Evolutionary conservation across 192 early-diverging fungal genomes (phyloP).

Genomic region (Mortierella hygrophila): DNA sequence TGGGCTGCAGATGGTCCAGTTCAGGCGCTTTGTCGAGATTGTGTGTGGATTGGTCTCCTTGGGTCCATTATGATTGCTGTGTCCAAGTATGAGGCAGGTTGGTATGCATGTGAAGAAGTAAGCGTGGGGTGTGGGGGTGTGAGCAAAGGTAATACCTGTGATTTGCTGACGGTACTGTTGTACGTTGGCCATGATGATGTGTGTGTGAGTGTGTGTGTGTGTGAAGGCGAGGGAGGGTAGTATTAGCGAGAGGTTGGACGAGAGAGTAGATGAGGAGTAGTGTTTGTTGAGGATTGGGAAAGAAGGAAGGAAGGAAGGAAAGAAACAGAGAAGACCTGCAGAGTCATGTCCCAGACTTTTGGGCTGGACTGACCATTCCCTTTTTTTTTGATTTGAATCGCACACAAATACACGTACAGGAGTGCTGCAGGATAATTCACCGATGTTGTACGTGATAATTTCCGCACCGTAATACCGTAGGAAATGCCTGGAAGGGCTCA

Average conservation of each 20-base stretch:
- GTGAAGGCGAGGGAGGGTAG: not conserved
- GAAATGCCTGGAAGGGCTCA: not conserved
- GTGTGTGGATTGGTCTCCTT: not conserved
- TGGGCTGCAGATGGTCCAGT: too few relatives aligned
- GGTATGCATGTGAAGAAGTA: not conserved
- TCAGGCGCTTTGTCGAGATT: too few relatives aligned
- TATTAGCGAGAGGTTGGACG: not conserved
- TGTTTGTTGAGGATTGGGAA: not conserved
- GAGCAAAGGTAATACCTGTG: constrained; percentile 21
- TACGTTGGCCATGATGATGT: constrained; percentile 27
- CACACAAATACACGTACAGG: not conserved
- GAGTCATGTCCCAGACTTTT: not conserved
- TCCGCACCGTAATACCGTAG: too few relatives aligned
- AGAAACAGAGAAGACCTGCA: not conserved
- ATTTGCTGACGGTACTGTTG: constrained; percentile 41
- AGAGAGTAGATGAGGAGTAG: not conserved
- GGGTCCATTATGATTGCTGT: too few relatives aligned
- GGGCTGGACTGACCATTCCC: too few relatives aligned
- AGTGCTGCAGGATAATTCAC: not conserved
- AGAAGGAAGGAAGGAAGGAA: constrained; percentile 1
- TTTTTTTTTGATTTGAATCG: not conserved
- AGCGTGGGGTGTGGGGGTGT: not conserved
- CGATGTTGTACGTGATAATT: not conserved
- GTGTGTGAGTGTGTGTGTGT: not conserved
- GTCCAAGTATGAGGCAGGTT: not conserved